These are phyloP conservation scores for Mycena vulgaris DNA, from an alignment of 768 basidiomycete species.

Conservation along the genomic window DNA sequence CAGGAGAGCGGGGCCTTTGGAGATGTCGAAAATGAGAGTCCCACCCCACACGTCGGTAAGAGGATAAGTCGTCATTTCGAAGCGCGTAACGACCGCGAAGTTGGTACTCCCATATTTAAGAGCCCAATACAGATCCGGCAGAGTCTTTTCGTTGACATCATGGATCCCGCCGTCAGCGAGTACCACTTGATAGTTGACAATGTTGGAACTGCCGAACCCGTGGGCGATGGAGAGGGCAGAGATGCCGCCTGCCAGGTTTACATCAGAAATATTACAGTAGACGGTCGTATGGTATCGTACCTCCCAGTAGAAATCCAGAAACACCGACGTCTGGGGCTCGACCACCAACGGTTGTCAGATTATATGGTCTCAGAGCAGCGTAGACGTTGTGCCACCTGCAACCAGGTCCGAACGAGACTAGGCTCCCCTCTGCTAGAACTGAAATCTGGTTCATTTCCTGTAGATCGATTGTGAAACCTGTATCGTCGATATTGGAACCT, in stretches of 20 bases:
- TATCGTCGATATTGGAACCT: slow-evolving; percentile 15
- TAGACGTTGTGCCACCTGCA: slow-evolving; percentile 32
- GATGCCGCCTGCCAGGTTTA: slow-evolving; percentile 34
- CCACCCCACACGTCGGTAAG: slow-evolving; percentile 38
- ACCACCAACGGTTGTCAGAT: slow-evolving; percentile 33
- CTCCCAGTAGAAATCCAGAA: slow-evolving; percentile 31
- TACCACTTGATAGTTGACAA: slow-evolving; percentile 40
- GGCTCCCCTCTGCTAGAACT: background rate
- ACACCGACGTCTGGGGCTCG: slow-evolving; percentile 32
- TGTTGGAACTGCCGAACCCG: slow-evolving; percentile 39
- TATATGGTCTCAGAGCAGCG: slow-evolving; percentile 12
- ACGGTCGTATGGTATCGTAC: background rate
- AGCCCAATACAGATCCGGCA: slow-evolving; percentile 39
- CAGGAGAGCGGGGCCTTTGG: slow-evolving; percentile 31
- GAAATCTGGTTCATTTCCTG: slow-evolving; percentile 22
- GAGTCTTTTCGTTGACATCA: slow-evolving; percentile 25
- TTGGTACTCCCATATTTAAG: slow-evolving; percentile 43
- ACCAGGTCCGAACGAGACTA: slow-evolving; percentile 29
- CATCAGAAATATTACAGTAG: background rate
- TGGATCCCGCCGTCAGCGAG: slow-evolving; percentile 36
- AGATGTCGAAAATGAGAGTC: slow-evolving; percentile 31
- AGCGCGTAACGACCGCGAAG: slow-evolving; percentile 42
- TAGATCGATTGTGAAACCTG: slow-evolving; percentile 32
- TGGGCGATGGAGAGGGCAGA: slow-evolving; percentile 36
- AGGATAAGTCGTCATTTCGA: slow-evolving; percentile 39